Evolutionary conservation across 2,329 filamentous ascomycete genomes (phyloP).

Genomic region (Trichoderma simmonsii): DNA sequence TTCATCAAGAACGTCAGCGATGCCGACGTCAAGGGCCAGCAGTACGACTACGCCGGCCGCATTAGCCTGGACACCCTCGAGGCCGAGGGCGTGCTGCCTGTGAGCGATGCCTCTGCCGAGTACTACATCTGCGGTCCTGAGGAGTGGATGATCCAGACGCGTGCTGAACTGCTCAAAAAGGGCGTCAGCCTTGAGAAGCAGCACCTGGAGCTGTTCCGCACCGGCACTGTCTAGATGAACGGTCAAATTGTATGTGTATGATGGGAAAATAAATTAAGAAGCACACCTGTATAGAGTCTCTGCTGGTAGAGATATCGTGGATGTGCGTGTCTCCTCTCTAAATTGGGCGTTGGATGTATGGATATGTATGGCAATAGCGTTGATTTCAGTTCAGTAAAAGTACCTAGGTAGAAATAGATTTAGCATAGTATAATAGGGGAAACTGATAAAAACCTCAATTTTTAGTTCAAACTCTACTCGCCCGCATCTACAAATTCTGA

Average conservation of each 20-base stretch:
- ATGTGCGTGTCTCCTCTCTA: not conserved
- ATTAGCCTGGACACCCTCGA: constrained; percentile 57
- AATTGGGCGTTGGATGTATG: not conserved
- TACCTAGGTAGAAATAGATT: not conserved
- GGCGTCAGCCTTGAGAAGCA: constrained; percentile 60
- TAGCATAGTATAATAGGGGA: not conserved
- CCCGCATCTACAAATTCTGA: not conserved
- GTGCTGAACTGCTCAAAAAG: constrained; percentile 48
- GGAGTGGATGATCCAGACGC: constrained; percentile 63
- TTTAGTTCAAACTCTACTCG: not conserved
- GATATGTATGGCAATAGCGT: not conserved
- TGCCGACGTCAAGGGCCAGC: constrained; percentile 44
- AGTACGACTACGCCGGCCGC: constrained; percentile 59
- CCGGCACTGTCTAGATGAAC: constrained; percentile 36
- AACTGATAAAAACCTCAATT: not conserved
- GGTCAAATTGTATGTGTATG: not conserved
- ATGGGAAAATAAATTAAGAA: not conserved
- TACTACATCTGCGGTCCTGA: constrained; percentile 73
- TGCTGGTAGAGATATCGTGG: not conserved
- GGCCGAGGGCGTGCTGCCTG: constrained; percentile 50
- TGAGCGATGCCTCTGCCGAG: constrained; percentile 51
- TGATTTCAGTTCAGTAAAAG: not conserved
- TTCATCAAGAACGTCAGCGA: constrained; percentile 54
- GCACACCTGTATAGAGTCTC: not conserved
- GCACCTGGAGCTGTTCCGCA: constrained; percentile 67